Evolutionary conservation across 306 rosid species (phyloP).

Genomic region (Cotoneaster glaucophyllus): DNA sequence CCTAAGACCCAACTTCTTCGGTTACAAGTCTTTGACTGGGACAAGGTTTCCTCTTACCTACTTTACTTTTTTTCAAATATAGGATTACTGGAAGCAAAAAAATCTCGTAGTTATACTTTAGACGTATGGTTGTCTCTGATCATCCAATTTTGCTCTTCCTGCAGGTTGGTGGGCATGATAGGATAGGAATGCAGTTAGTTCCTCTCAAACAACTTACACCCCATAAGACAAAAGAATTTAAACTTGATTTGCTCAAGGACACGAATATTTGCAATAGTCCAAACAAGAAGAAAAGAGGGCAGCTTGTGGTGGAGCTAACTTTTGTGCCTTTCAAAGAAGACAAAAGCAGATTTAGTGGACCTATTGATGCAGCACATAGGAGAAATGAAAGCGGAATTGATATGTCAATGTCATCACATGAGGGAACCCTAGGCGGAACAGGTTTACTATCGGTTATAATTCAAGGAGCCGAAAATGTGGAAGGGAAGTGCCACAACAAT

Average conservation of each 20-base stretch:
- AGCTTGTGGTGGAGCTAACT: conserved; percentile 58
- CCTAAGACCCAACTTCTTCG: conserved; percentile 73
- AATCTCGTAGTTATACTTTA: background rate
- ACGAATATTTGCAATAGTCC: conserved; percentile 32
- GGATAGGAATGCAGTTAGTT: conserved; percentile 67
- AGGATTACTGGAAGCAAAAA: background rate
- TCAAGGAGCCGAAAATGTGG: conserved; percentile 76
- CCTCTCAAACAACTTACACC: conserved; percentile 67
- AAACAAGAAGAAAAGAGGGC: conserved; percentile 58
- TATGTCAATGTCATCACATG: conserved; percentile 32
- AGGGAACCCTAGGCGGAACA: conserved; percentile 47
- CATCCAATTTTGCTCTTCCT: conserved; percentile 3
- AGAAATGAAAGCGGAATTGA: conserved; percentile 38
- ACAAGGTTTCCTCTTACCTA: conserved; percentile 53
- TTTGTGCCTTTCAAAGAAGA: conserved; percentile 85
- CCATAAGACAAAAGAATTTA: conserved; percentile 50
- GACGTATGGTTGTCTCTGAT: background rate
- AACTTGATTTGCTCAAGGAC: conserved; percentile 70
- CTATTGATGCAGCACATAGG: background rate
- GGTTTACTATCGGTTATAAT: conserved; percentile 74
- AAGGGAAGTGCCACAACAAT: conserved; percentile 74
- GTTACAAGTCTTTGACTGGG: conserved; percentile 90
- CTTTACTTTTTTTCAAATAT: background rate
- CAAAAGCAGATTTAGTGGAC: conserved; percentile 31
- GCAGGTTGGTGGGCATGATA: conserved; percentile 84